phyloP scores from a whole-genome alignment of 805 yeast species.

The Candida piceae region DNA sequence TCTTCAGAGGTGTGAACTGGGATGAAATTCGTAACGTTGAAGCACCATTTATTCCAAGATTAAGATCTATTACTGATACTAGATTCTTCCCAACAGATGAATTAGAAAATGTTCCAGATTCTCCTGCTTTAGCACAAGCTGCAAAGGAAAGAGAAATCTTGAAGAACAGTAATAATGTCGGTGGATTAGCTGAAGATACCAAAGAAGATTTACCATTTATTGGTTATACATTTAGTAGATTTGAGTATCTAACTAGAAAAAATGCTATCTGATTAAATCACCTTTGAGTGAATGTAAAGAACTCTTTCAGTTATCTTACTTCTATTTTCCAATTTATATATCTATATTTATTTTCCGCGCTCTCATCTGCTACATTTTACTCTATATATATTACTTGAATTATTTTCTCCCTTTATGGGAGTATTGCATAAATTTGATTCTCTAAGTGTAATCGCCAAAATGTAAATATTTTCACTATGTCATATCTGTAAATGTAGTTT shows the following conservation, averaged over 20 bases:
- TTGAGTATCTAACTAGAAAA: conserved; percentile 83
- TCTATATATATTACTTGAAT: too few relatives aligned
- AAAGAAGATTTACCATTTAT: conserved; percentile 94
- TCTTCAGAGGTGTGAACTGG: conserved; percentile 96
- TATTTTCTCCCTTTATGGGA: too few relatives aligned
- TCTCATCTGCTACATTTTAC: too few relatives aligned
- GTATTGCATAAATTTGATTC: too few relatives aligned
- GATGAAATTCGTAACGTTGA: conserved; percentile 78
- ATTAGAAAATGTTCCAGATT: conserved; percentile 88
- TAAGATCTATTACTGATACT: conserved; percentile 90
- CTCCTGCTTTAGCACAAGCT: conserved; percentile 68
- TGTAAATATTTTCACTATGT: too few relatives aligned
- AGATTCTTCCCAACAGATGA: conserved; percentile 98
- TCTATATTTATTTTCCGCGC: too few relatives aligned
- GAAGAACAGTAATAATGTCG: conserved; percentile 36
- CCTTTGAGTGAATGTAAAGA: neutral
- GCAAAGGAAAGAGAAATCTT: conserved; percentile 58
- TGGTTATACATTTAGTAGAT: conserved; percentile 94
- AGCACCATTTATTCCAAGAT: conserved; percentile 91
- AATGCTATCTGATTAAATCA: conserved; percentile 37
- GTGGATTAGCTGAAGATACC: conserved; percentile 32
- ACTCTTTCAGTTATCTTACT: neutral
- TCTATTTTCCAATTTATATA: neutral
- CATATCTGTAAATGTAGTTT: too few relatives aligned
- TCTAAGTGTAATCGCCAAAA: too few relatives aligned